Conservation (phyloP, 2,329 filamentous ascomycete species). For the Teratosphaeria epicoccoides region DNA sequence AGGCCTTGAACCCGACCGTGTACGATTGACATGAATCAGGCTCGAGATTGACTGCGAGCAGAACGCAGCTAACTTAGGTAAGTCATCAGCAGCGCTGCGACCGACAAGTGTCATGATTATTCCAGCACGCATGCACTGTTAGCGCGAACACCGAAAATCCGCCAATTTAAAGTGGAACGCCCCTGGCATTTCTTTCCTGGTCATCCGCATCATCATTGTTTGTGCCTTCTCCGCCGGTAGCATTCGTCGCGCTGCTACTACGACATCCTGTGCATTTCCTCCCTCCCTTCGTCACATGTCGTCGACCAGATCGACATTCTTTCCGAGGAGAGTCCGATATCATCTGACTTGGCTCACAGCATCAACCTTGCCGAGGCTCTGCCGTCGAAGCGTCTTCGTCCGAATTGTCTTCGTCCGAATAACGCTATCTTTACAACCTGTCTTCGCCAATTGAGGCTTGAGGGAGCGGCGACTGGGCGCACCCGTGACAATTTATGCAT, state of each 20-base stretch:
- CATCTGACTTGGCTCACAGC: background rate
- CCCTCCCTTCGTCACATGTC: background rate
- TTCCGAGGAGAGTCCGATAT: background rate
- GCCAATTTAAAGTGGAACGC: background rate
- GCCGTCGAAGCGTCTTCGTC: background rate
- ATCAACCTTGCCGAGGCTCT: background rate
- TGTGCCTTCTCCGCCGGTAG: background rate
- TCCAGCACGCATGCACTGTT: too few relatives aligned
- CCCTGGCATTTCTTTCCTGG: background rate
- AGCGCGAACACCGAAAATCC: background rate
- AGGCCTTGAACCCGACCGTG: too few relatives aligned
- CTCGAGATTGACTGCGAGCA: too few relatives aligned
- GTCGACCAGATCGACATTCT: background rate
- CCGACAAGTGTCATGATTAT: too few relatives aligned
- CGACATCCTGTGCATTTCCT: background rate
- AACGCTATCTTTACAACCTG: background rate
- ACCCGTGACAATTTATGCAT: constrained; percentile 8
- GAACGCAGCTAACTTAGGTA: too few relatives aligned
- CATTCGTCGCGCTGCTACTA: background rate
- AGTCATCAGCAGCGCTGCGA: background rate
- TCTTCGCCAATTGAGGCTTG: constrained; percentile 12
- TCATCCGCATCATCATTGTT: background rate
- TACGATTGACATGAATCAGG: too few relatives aligned
- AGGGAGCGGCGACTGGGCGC: constrained; percentile 28
- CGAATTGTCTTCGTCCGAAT: background rate